Evolutionary conservation across 176 grass and related monocot species (phyloP), one percentile per base, ranked within the genome.

Genomic region (Pharus latifolius): DNA sequence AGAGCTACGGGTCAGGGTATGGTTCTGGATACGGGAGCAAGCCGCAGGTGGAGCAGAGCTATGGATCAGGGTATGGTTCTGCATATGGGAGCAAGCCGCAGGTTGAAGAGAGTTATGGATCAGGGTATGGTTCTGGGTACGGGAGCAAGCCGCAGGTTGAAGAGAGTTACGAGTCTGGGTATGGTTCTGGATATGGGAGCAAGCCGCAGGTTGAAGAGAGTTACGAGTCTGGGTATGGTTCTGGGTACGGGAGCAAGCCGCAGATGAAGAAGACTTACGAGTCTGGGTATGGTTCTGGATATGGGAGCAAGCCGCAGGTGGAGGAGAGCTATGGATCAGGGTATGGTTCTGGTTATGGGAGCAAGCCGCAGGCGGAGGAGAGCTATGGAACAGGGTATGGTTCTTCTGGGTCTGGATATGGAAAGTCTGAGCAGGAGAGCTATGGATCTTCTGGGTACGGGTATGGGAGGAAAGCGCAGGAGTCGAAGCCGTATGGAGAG

Each of bases 301-400:
- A 73, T 16, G 79, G 56, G 18, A 88, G 29, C 67, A 75, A 81
- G 76, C 55, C 55, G 1, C 44, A 69, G 65, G 32, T 15, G 28
- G 74, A 74, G 34, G 70, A 90, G 57, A 22, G 65, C 20, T 82
- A 89, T 34, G 89, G 67, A 7, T 80, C 27, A 42, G 81, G 73
- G n/a, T 87, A 82, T 46, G 89, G 70, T 3, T 76, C 81, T 70
- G 83, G 84, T 10, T 69, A 75, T 53, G 82, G 69, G 38, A 70
- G 31, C 65, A 68, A 62, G 56, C 5, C 59, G 1, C 25, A 50
- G 19, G 78, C 38, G 11, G 67, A 70, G 44, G 41, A 37, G 53
- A 5, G 17, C 61, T 24, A 18, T 37, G 56, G 50, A 43, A 83
- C 56, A 14, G 78, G 57, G 0, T 90, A 74, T 67, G 81, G 81